phyloP scores from a whole-genome alignment of 495 filamentous ascomycete genomes.

The Melanomma pulvis-pyrius region DNA sequence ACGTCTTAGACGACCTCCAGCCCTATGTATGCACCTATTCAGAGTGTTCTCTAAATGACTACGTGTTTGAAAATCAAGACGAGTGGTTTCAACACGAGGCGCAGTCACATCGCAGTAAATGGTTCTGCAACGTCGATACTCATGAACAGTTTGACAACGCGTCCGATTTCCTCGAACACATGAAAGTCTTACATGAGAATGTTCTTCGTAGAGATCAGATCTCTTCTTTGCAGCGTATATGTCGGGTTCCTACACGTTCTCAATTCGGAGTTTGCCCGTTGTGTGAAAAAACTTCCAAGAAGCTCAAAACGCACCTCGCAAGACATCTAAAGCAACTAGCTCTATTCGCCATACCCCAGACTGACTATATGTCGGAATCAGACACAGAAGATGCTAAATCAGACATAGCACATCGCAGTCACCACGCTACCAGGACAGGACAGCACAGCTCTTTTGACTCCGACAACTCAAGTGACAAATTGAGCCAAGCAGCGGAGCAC shows the following conservation, averaged over 20 bases:
- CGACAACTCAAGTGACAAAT: background rate
- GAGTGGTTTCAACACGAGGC: conserved; percentile 4
- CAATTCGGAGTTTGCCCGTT: background rate
- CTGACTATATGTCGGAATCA: background rate
- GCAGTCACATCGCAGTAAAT: background rate
- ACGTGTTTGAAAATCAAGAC: background rate
- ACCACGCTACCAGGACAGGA: background rate
- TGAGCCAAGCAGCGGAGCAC: background rate
- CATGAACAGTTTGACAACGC: background rate
- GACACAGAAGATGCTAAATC: background rate
- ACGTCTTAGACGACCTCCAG: background rate
- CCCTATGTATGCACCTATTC: background rate
- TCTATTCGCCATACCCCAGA: background rate
- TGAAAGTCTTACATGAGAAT: background rate
- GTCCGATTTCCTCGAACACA: conserved; percentile 1
- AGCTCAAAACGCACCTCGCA: background rate
- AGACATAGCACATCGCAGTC: background rate
- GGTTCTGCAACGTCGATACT: background rate
- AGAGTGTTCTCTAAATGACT: background rate
- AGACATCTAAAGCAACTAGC: background rate
- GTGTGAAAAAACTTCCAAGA: background rate
- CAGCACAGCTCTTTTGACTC: background rate
- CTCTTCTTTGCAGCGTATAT: background rate
- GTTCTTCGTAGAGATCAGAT: background rate
- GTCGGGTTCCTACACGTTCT: background rate